A percentile compares a stretch with the other conserved stretches of the same genome.
These are phyloP conservation scores for Rhododendron kiyosumense DNA, from an alignment of 148 eudicot species.

Conservation along the genomic window DNA sequence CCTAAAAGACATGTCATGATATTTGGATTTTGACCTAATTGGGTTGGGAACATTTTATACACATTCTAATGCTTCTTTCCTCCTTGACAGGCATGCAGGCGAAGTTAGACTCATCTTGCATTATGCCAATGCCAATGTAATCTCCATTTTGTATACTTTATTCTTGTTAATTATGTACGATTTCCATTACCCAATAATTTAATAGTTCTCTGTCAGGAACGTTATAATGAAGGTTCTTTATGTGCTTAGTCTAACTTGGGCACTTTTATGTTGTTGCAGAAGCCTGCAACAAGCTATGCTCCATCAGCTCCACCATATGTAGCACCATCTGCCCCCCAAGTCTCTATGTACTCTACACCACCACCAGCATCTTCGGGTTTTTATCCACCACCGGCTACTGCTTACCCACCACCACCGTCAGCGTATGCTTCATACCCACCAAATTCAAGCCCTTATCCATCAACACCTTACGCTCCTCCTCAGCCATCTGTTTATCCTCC, in stretches of 20 bases:
- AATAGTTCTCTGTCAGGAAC: not conserved
- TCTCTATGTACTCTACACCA: conserved; percentile 38
- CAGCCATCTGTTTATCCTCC: conserved; percentile 40
- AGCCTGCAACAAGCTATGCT: conserved; percentile 35
- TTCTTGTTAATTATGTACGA: not conserved
- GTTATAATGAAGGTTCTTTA: not conserved
- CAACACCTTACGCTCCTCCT: conserved; percentile 37
- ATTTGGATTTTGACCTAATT: not conserved
- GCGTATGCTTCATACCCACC: conserved; percentile 40
- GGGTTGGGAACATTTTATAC: not conserved
- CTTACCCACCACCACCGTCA: conserved; percentile 25
- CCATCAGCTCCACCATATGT: conserved; percentile 62
- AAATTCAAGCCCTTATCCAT: conserved; percentile 35
- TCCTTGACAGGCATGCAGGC: conserved; percentile 65
- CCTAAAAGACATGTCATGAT: not conserved
- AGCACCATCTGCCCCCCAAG: conserved; percentile 54
- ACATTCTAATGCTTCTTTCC: not conserved
- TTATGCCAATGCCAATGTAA: conserved; percentile 61
- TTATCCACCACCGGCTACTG: conserved; percentile 27
- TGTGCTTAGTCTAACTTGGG: not conserved
- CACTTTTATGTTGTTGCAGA: conserved; percentile 34
- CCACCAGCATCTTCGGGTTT: conserved; percentile 26
- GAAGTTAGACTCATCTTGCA: conserved; percentile 87
- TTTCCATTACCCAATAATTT: not conserved
- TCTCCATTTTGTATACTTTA: conserved; percentile 2